Percentiles rank a stretch among this genome's conserved stretches.
Conservation (phyloP, 257 asterid genomes). For the Solanum acaule region DNA sequence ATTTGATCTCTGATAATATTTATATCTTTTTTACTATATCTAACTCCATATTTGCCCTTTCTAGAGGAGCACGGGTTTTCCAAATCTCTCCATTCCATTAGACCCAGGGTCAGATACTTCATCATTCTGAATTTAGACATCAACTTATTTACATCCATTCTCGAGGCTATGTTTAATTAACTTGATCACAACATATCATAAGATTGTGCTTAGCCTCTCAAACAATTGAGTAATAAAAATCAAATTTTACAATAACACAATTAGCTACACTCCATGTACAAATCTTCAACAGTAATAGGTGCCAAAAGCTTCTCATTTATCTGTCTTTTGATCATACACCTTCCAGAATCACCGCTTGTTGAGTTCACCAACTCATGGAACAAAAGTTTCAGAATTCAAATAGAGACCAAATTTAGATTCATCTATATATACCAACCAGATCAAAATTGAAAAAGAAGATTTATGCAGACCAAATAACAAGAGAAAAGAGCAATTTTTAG, state of each 20-base stretch:
- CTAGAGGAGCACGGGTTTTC: not conserved
- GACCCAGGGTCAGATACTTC: not conserved
- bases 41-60: not conserved
- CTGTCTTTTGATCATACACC: not conserved
- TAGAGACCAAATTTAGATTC: not conserved
- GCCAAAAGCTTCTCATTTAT: not conserved
- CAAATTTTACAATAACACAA: not conserved
- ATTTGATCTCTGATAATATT: not conserved
- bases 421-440: too few species aligned
- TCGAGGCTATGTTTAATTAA: not conserved
- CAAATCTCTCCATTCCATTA: not conserved
- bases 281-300: not conserved
- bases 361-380: not conserved
- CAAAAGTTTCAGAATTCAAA: not conserved
- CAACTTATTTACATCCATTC: not conserved
- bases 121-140: not conserved
- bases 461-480: not conserved
- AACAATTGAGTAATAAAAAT: not conserved
- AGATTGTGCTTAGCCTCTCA: not conserved
- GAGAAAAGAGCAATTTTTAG: not conserved
- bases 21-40: not conserved
- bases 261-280: not conserved
- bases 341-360: not conserved
- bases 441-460: not conserved
- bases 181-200: not conserved